phyloP scores from a whole-genome alignment of 192 early-diverging fungal species.

The Coemansia sp. region DNA sequence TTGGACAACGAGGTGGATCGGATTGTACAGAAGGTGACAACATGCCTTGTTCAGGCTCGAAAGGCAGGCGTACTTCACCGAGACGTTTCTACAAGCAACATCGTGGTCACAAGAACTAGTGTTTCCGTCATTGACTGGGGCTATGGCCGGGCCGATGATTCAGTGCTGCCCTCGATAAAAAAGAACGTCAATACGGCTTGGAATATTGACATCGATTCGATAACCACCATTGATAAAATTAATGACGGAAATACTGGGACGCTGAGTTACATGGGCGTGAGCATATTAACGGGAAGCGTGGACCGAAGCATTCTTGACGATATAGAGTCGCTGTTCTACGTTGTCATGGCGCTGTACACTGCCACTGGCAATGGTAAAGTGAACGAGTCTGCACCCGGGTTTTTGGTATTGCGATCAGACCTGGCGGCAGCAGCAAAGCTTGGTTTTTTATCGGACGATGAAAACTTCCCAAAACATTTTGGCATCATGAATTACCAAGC shows the following conservation, averaged over 20 bases:
- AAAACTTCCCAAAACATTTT: neutral
- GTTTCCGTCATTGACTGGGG: conserved; percentile 15
- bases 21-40: neutral
- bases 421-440: neutral
- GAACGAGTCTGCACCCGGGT: neutral
- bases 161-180: neutral
- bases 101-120: neutral
- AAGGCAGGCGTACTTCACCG: conserved; percentile 13
- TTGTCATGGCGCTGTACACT: neutral
- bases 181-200: neutral
- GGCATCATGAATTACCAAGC: too few species aligned
- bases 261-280: conserved; percentile 1
- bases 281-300: neutral
- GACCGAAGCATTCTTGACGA: conserved; percentile 5
- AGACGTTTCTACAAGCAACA: conserved; percentile 19
- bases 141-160: neutral
- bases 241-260: conserved; percentile 1
- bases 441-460: neutral
- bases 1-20: too few species aligned
- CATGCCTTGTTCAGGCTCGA: conserved; percentile 3
- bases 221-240: neutral
- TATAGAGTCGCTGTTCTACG: conserved; percentile 19
- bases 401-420: neutral
- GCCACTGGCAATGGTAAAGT: neutral
- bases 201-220: neutral